Base-by-base conservation (phyloP, 306 rosid species). In the Pueraria montana region DNA sequence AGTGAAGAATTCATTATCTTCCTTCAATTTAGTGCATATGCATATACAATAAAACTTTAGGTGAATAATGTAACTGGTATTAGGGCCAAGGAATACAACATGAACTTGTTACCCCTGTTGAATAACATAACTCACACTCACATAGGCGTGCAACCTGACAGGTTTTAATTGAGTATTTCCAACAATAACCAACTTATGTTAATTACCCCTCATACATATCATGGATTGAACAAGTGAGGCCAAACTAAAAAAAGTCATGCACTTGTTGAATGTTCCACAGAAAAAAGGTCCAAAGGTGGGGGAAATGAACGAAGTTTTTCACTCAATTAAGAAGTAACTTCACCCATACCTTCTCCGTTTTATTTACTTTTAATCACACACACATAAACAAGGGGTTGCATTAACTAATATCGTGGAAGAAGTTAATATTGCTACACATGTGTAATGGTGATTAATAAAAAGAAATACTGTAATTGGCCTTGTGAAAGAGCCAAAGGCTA, bases 401-500 rank as follows among this genome's bases (percentile, higher is more conserved):
- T 34, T 34, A 34, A 34, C 40, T 34, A 7, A 34, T 6, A 34
- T 34, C 40, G 5, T 34, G 40, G 40, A 34, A 34, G 40, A 34
- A 4, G 40, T 34, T 34, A 34, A 34, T 34, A 34, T 4, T 62
- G 18, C 38, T 62, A 14, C 9, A 59, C 36, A 59, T 24, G 64
- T 49, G 9, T 8, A 1, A 30, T 12, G 30, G 42, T 50, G 23
- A 32, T 65, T 0, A 20, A 45, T 11, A 45, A 53, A 38, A 45
- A 30, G 34, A 34, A 42, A 6, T 24, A 50, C 17, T 1, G 14
- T 32, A 49, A 12, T 34, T 34, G 38, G 40, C 42, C 80, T 42
- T 36, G 18, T 42, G 80, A 77, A 79, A 58, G 75, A 49, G 34
- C 34, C 68, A 30, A 30, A 62, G 13, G 36, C 48, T 34, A 34